Evolutionary conservation across 108 stramenopile species (phyloP), one percentile per base, ranked within the genome.

Genomic region (Heterococcus sp.): DNA sequence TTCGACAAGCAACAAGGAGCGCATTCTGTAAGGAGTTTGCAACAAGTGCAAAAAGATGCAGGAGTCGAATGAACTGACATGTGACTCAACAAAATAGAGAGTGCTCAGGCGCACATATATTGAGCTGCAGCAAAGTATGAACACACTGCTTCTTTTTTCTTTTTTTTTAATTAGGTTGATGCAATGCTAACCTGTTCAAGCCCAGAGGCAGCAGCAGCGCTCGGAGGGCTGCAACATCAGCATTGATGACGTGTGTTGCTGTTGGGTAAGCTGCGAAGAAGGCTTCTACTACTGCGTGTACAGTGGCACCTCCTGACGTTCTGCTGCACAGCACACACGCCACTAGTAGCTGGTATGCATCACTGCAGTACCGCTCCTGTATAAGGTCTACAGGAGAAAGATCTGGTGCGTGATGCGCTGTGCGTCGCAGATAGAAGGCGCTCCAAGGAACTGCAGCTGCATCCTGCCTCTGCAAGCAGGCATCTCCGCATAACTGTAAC

Each of bases 171-270:
- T n/a, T n/a, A n/a, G n/a, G n/a, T n/a, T n/a, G n/a, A n/a, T n/a
- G n/a, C n/a, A n/a, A n/a, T n/a, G 3, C 14, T 40, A 14, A 75
- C 75, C 75, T 40, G 75, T 75, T 75, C 34, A 75, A 67, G 0
- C 75, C 75, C 2, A 75, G 75, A 36, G 75, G 75, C 35, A 75
- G 75, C 26, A 75, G 35, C 0, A 58, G 40, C 36, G 64, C 32
- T 30, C 75, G 66, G 0, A 75, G 66, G 32, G 40, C 66, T 38
- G 26, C 75, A 30, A n/a, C 33, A 38, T 75, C 66, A 0, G 75
- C 75, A 21, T 31, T 26, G 11, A 75, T 5, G 5, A 75, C 75
- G 75, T 37, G 38, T 3, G 38, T 5, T 8, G 75, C 66, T 1
- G 75, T 75, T 37, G 75, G 75, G 26, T 46, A 75, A 0, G 28